These are phyloP conservation scores for Sungouiella thailandica DNA, from an alignment of 805 yeast species.

Conservation along the genomic window DNA sequence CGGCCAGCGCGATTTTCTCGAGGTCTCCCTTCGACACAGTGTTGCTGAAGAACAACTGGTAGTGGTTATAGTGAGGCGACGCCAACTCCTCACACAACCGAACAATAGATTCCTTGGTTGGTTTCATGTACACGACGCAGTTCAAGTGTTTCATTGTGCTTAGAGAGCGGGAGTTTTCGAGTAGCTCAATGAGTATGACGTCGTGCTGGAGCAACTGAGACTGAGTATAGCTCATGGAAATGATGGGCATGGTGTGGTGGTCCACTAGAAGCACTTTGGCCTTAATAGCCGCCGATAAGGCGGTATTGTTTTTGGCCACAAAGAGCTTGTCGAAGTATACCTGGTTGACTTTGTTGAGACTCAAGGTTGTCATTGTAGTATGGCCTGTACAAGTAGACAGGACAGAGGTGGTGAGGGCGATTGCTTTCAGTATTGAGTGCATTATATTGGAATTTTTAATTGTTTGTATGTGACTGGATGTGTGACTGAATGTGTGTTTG, in stretches of 20 bases:
- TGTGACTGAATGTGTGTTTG: no score
- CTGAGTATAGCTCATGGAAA: constrained; percentile 89
- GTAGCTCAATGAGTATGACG: constrained; percentile 70
- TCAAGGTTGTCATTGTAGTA: constrained; percentile 7
- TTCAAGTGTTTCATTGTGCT: constrained; percentile 60
- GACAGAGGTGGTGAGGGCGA: no score
- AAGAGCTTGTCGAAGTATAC: constrained; percentile 17
- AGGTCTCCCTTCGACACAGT: constrained; percentile 68
- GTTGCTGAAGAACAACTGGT: constrained; percentile 76
- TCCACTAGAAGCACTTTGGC: constrained; percentile 80
- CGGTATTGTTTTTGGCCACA: constrained; percentile 13
- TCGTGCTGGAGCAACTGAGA: constrained; percentile 77
- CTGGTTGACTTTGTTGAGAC: constrained; percentile 14
- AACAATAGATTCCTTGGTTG: constrained; percentile 60
- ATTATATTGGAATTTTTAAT: no score
- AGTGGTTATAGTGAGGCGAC: constrained; percentile 73
- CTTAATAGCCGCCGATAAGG: constrained; percentile 21
- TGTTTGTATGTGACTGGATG: no score
- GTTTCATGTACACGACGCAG: constrained; percentile 76
- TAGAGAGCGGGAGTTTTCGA: constrained; percentile 57
- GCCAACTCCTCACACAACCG: constrained; percentile 60
- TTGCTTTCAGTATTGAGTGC: no score
- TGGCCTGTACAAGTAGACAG: no score
- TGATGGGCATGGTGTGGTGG: constrained; percentile 69
- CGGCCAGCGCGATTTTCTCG: constrained; percentile 86